Base-by-base conservation (phyloP, 306 rosid genomes). In the Fragaria iinumae region DNA sequence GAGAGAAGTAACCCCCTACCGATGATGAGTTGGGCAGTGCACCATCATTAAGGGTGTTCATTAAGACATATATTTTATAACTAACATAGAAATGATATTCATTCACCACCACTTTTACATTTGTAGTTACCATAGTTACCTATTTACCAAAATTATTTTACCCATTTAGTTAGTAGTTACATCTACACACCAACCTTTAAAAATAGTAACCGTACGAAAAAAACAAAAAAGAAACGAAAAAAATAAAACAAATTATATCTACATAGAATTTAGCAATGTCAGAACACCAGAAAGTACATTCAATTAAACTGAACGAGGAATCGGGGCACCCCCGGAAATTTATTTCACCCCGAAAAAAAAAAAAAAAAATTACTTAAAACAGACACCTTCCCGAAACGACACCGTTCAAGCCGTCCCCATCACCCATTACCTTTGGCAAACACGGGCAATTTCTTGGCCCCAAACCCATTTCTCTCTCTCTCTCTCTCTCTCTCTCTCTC, bases 351-450 rank as follows among this genome's bases (percentile, higher is more conserved):
- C 60, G 0, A 7, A 10, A 9, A 17, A 4, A 18, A 3, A 18
- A 8, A 12, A 29, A 3, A 47, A 49, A 48, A 29, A 6, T 52
- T 36, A 23, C 27, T 12, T 6, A 17, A 34, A 62, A 12, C 8
- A 11, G 18, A 11, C 18, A 12, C 38, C 16, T 11, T 3, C 3
- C 9, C 62, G 13, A 84, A 80, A 87, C 89, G 93, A 67, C 71
- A 87, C 68, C 91, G 90, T 87, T 27, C 62, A 10, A 17, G 44
- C 70, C 69, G 84, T 85, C 79, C 52, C 74, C 56, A 76, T 77
- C 84, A 84, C 64, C 66, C 41, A 6, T 80, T 73, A 1, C 75
- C 59, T 68, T 68, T 72, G 82, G 57, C 71, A 74, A 77, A 74
- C 75, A 76, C 79, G 55, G 76, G 86, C 78, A 67, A 60, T 60